These are phyloP conservation scores for Pelomyxa schiedti DNA, from an alignment of 78 protist species.

Conservation along the genomic window DNA sequence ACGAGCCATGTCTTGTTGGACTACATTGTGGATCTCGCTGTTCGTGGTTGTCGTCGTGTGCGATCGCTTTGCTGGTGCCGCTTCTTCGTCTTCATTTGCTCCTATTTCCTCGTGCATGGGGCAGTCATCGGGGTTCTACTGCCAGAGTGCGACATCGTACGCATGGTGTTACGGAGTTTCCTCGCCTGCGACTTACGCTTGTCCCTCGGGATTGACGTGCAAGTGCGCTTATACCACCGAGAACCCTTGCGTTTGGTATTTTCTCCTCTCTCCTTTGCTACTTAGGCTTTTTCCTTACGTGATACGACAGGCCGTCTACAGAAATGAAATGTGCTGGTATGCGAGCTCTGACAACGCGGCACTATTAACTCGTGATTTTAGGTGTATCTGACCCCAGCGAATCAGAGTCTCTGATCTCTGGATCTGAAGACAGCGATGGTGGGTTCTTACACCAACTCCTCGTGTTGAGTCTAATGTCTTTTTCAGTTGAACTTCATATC, in stretches of 20 bases:
- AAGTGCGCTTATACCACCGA: neutral
- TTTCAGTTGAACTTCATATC: neutral
- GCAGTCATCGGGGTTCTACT: neutral
- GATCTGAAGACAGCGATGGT: neutral
- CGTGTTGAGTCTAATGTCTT: too few species aligned
- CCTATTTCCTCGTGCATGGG: neutral
- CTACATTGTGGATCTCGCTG: too few species aligned
- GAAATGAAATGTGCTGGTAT: too few species aligned
- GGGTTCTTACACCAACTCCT: too few species aligned
- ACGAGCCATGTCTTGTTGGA: too few species aligned
- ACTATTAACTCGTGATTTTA: too few species aligned
- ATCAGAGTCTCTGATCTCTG: neutral
- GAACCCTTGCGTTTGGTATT: neutral
- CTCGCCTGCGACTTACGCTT: neutral
- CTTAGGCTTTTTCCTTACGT: neutral
- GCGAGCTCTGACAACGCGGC: too few species aligned
- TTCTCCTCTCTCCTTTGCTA: neutral
- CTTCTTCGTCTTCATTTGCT: too few species aligned
- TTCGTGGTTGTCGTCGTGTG: too few species aligned
- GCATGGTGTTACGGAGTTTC: neutral
- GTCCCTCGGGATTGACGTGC: neutral
- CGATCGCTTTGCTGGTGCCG: too few species aligned
- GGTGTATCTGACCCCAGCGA: neutral
- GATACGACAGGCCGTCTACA: neutral
- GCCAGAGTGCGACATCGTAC: neutral